These are phyloP conservation scores for Pseudogymnoascus sp. DNA, from an alignment of 2,329 filamentous ascomycete species.

Conservation along the genomic window DNA sequence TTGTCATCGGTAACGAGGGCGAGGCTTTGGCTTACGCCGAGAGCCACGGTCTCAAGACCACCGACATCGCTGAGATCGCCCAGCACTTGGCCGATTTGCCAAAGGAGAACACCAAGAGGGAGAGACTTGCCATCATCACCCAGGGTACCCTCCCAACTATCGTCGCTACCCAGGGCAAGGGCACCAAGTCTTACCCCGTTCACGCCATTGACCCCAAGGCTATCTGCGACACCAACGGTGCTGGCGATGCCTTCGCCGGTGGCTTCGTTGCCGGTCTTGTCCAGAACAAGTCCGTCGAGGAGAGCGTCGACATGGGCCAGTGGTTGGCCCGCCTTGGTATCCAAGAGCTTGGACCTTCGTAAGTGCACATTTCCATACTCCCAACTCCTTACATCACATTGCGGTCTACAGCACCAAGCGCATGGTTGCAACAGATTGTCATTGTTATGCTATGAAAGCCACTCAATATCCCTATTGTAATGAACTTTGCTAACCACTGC, in stretches of 20 bases:
- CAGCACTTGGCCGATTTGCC: slow-evolving; percentile 77
- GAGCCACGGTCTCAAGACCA: slow-evolving; percentile 64
- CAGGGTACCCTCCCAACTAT: slow-evolving; percentile 90
- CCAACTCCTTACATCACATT: background rate
- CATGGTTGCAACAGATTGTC: background rate
- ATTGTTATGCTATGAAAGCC: background rate
- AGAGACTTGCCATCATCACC: slow-evolving; percentile 83
- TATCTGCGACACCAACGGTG: slow-evolving; percentile 95
- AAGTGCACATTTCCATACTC: slow-evolving; percentile 38
- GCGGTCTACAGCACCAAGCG: background rate
- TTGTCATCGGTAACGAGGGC: slow-evolving; percentile 93
- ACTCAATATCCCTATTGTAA: background rate
- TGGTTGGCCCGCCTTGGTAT: slow-evolving; percentile 94
- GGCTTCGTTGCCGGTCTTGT: slow-evolving; percentile 87
- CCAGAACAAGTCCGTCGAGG: slow-evolving; percentile 69
- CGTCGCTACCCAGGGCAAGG: slow-evolving; percentile 65
- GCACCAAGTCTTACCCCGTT: slow-evolving; percentile 68
- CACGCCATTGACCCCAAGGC: slow-evolving; percentile 65
- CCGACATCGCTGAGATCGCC: slow-evolving; percentile 76
- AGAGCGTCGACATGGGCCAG: slow-evolving; percentile 82
- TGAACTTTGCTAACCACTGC: slow-evolving; percentile 6
- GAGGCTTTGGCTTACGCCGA: slow-evolving; percentile 85
- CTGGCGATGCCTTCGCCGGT: slow-evolving; percentile 92
- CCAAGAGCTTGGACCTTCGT: slow-evolving; percentile 92
- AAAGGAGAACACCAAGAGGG: slow-evolving; percentile 81